Conservation (phyloP, 176 grass and related monocot species). For the Rhipidocladum racemiflorum region DNA sequence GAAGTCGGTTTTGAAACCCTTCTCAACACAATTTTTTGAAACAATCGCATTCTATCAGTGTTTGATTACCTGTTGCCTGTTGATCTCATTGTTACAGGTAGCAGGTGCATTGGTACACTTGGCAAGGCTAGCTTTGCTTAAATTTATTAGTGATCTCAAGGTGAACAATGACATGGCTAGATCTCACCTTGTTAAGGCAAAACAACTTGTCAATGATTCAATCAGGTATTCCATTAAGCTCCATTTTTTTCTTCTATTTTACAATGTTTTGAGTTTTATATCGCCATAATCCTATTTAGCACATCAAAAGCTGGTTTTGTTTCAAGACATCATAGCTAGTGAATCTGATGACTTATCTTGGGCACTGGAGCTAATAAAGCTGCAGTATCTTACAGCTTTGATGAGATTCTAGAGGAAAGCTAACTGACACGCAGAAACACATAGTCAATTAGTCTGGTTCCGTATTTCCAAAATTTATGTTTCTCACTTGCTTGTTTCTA, state of each 20-base stretch:
- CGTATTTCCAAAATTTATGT: background rate
- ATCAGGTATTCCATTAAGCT: conserved; percentile 56
- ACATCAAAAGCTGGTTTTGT: background rate
- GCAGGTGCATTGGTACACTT: conserved; percentile 60
- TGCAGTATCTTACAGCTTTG: background rate
- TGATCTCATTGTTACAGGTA: conserved; percentile 44
- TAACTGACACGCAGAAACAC: too few species aligned
- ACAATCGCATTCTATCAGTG: background rate
- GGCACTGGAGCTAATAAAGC: background rate
- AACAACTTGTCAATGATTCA: conserved; percentile 56
- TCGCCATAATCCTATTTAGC: background rate
- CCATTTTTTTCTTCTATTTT: background rate
- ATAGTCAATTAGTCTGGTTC: background rate
- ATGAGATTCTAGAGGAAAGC: background rate
- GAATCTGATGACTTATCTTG: background rate
- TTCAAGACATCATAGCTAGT: background rate
- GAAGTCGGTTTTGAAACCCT: background rate
- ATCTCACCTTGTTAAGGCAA: conserved; percentile 48
- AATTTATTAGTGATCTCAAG: conserved; percentile 37
- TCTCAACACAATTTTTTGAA: background rate
- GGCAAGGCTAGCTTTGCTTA: conserved; percentile 67
- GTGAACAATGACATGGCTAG: conserved; percentile 37
- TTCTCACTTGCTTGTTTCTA: background rate
- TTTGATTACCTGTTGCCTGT: conserved; percentile 26
- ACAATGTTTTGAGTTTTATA: background rate